Evolutionary conservation across 148 eudicot species (phyloP), one percentile per base, ranked within the genome.

Genomic region (Gaultheria prostrata): DNA sequence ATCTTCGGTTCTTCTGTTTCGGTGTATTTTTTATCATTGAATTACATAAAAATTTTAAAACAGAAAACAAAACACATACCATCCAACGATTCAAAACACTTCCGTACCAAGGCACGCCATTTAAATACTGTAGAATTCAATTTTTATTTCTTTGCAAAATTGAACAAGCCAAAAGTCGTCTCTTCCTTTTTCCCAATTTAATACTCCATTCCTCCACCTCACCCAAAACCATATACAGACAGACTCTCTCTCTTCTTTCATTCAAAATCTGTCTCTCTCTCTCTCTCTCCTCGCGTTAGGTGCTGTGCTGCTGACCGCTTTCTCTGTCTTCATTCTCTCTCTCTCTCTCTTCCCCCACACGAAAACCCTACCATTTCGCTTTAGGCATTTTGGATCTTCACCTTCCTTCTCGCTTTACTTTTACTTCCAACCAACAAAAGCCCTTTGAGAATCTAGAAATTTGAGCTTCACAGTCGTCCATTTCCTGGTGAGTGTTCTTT

Each of bases 321-420:
- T 65, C 59, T 74, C 78, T 61, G 65, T 83, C 30, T 50, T 76
- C 75, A 53, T 56, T 83, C 80, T 79, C 81, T 80, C 73, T 71
- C 73, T 57, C 82, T 45, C 72, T 33, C 80, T n/a, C n/a, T n/a
- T n/a, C 30, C 20, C 18, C 33, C 78, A 21, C 57, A 28, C 12
- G 26, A 70, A 87, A 83, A 84, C 91, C 88, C 85, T 83, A 83
- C 73, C 51, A 17, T 18, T 49, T 65, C 51, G 43, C 61, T 83
- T 77, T 39, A n/a, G 69, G 17, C 86, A 85, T 79, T 79, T 46
- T 67, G 57, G 88, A 85, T 87, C 83, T 69, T 69, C 20, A 28
- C 32, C 8, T 48, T 30, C 11, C 18, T 69, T 43, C 28, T 33
- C 12, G 18, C 46, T 26, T 33, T 26, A 77, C 21, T 77, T 77